Percentiles rank a stretch among this genome's conserved stretches.
These are phyloP conservation scores for Cucurbitaria berberidis DNA, from an alignment of 2,329 filamentous ascomycete genomes.

Conservation along the genomic window DNA sequence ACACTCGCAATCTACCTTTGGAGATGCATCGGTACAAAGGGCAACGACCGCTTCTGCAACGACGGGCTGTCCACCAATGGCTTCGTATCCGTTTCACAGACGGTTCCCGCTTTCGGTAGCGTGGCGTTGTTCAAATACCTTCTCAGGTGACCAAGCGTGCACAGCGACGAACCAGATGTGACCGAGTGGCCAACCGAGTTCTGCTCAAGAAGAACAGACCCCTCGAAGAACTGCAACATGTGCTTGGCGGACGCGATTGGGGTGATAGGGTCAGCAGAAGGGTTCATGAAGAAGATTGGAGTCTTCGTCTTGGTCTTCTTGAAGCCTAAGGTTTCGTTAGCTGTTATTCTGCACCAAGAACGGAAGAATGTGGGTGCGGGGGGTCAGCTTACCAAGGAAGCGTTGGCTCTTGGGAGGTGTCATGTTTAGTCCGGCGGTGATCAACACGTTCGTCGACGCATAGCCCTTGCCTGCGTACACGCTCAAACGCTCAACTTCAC, in stretches of 20 bases:
- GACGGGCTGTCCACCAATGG: slow-evolving; percentile 1
- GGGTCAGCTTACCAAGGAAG: slow-evolving; percentile 10
- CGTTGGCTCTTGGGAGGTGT: slow-evolving; percentile 15
- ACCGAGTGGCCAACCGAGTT: slow-evolving; percentile 3
- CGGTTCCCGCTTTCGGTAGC: slow-evolving; percentile 8
- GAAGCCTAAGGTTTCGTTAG: slow-evolving; percentile 4
- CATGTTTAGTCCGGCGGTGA: slow-evolving; percentile 5
- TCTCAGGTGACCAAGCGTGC: slow-evolving; percentile 5
- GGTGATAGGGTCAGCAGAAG: slow-evolving; percentile 62
- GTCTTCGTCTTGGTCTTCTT: slow-evolving; percentile 48
- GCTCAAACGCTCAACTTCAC: slow-evolving; percentile 1
- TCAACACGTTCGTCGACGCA: slow-evolving; percentile 2
- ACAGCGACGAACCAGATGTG: not conserved
- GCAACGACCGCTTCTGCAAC: not conserved
- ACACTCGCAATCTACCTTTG: not conserved
- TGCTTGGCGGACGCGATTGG: slow-evolving; percentile 42
- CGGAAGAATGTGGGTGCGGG: not conserved
- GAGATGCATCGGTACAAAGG: not conserved
- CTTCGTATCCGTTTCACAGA: slow-evolving; percentile 14
- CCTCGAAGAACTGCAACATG: slow-evolving; percentile 47
- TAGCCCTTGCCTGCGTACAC: slow-evolving; percentile 2
- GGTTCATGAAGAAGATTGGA: slow-evolving; percentile 62
- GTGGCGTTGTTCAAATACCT: slow-evolving; percentile 10
- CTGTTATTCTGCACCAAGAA: not conserved
- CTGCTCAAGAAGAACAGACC: slow-evolving; percentile 47